Percentiles rank a stretch among this genome's conserved stretches.
Evolutionary conservation across 2,329 filamentous ascomycete genomes (phyloP).

Genomic region (Elsinoe perseae): DNA sequence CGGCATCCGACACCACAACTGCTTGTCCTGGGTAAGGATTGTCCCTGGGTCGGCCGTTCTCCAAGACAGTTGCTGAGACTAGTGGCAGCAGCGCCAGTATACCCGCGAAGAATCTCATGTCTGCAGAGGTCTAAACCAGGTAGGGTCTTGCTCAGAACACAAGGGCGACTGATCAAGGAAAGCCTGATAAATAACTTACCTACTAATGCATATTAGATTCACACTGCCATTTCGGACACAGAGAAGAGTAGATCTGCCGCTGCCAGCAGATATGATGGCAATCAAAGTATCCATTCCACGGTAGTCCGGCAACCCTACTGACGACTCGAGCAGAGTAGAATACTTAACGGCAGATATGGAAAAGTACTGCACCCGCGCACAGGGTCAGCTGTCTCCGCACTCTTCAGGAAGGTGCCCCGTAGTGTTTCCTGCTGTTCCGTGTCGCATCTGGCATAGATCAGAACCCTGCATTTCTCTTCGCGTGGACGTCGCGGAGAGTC

Average conservation of each 20-base stretch:
- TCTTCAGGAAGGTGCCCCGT: constrained; percentile 9
- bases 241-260: constrained; percentile 7
- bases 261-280: not conserved
- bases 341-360: not conserved
- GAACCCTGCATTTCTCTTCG: not conserved
- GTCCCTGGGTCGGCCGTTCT: constrained; percentile 37
- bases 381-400: not conserved
- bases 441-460: not conserved
- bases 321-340: not conserved
- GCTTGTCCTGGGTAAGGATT: constrained; percentile 35
- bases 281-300: constrained; percentile 3
- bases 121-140: too few relatives aligned
- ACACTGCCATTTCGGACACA: not conserved
- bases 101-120: not conserved
- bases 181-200: not conserved
- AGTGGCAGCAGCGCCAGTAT: not conserved
- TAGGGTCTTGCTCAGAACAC: not conserved
- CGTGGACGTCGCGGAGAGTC: too few relatives aligned
- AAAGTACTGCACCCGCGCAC: not conserved
- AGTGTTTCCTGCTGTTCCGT: not conserved
- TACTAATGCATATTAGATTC: not conserved
- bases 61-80: constrained; percentile 32
- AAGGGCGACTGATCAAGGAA: not conserved
- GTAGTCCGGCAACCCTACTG: not conserved
- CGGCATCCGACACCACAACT: constrained; percentile 27